Percentiles rank a stretch among this genome's conserved stretches.
phyloP scores from a whole-genome alignment of 169 alveolate species.

The Plasmodium fragile region DNA sequence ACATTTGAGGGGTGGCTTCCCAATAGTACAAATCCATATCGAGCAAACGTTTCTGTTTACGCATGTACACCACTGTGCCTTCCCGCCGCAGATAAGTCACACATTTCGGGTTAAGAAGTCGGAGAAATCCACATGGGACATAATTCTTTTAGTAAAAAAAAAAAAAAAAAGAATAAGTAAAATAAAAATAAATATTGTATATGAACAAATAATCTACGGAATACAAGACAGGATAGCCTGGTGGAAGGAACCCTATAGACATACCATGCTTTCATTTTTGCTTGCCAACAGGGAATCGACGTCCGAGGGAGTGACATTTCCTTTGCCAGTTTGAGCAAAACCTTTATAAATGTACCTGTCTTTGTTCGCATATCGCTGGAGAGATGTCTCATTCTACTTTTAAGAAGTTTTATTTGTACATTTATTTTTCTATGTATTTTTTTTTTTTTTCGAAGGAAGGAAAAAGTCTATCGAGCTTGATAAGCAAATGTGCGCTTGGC shows the following conservation, averaged over 20 bases:
- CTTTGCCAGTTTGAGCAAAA: conserved; percentile 60
- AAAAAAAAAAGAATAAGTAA: too few species aligned
- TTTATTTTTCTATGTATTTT: not conserved
- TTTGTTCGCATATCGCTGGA: not conserved
- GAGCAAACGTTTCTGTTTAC: not conserved
- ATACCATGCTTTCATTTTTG: not conserved
- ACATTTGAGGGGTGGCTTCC: not conserved
- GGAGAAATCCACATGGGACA: conserved; percentile 71
- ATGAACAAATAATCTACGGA: not conserved
- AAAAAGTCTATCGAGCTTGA: conserved; percentile 47
- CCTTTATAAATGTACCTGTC: conserved; percentile 49
- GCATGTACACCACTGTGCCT: not conserved
- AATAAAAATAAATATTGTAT: not conserved
- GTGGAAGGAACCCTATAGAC: not conserved
- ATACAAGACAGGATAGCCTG: not conserved
- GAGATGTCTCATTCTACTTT: not conserved
- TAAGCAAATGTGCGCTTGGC: conserved; percentile 36
- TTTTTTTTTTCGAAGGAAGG: conserved; percentile 56
- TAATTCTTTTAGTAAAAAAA: conserved; percentile 34
- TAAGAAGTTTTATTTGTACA: not conserved
- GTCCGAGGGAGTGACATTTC: conserved; percentile 73
- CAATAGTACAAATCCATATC: not conserved
- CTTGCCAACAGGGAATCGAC: conserved; percentile 60
- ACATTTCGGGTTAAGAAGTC: conserved; percentile 50
- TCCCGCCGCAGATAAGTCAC: conserved; percentile 11